These are phyloP conservation scores for Globisporangium rhizosaccharum DNA, from an alignment of 352 stramenopile species.

Conservation along the genomic window DNA sequence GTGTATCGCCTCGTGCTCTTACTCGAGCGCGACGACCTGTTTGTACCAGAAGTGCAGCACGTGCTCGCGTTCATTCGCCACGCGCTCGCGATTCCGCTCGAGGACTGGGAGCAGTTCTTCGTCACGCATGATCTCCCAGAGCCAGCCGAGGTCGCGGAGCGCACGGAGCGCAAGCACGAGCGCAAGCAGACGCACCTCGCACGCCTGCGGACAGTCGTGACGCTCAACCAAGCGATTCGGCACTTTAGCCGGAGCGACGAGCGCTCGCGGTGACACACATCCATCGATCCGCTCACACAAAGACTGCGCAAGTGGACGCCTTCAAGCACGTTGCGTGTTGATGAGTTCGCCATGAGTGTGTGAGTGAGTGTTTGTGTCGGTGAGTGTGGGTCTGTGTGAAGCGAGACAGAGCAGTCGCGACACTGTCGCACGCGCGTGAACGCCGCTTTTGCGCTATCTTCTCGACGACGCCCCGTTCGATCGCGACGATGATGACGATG, in stretches of 20 bases:
- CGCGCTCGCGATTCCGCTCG: conserved; percentile 22
- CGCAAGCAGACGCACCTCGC: conserved; percentile 18
- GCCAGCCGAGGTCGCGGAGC: conserved; percentile 26
- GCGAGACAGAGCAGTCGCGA: background rate
- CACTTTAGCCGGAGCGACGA: conserved; percentile 12
- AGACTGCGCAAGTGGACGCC: no score
- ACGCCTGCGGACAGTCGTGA: conserved; percentile 25
- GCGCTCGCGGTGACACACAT: background rate
- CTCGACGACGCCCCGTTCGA: background rate
- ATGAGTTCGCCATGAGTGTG: no score
- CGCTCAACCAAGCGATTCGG: conserved; percentile 27
- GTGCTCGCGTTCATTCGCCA: conserved; percentile 40
- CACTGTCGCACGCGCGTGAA: no score
- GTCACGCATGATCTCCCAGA: conserved; percentile 22
- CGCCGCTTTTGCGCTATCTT: conserved; percentile 1
- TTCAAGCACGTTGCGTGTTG: no score
- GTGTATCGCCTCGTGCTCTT: conserved; percentile 40
- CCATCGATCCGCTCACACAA: background rate
- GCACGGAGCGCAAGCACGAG: conserved; percentile 16
- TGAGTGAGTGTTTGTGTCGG: background rate
- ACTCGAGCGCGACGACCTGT: conserved; percentile 45
- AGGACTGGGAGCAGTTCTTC: conserved; percentile 50
- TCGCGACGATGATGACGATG: conserved; percentile 5
- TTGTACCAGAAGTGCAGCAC: conserved; percentile 38
- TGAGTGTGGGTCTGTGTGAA: background rate